phyloP scores from a whole-genome alignment of 2,329 filamentous ascomycete genomes.

The Colletotrichum orchidophilum region DNA sequence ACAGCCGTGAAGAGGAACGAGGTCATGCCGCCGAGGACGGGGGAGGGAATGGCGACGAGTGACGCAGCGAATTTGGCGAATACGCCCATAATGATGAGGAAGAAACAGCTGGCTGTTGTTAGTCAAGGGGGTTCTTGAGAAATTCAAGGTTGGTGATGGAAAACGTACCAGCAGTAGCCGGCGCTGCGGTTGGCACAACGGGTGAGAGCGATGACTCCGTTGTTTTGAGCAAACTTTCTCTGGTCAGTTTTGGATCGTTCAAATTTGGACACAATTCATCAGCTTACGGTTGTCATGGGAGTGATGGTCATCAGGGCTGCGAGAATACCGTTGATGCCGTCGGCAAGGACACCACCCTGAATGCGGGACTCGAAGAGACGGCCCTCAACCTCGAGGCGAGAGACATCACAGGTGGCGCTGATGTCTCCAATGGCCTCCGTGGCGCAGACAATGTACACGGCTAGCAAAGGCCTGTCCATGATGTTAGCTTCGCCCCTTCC shows the following conservation, averaged over 20 bases:
- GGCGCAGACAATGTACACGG: constrained; percentile 76
- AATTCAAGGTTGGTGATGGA: too few relatives aligned
- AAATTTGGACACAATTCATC: neutral
- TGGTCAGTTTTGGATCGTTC: neutral
- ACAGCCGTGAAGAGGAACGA: constrained; percentile 84
- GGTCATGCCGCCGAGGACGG: constrained; percentile 75
- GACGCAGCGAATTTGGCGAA: constrained; percentile 86
- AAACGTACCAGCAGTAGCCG: constrained; percentile 70
- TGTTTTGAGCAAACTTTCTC: constrained; percentile 78
- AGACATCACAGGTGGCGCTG: constrained; percentile 84
- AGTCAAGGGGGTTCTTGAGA: neutral
- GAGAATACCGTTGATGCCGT: constrained; percentile 79
- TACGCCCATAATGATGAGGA: constrained; percentile 82
- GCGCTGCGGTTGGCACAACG: constrained; percentile 83
- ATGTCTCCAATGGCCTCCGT: constrained; percentile 86
- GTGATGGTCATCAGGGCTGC: constrained; percentile 82
- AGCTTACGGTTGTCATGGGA: constrained; percentile 70
- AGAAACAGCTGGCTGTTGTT: constrained; percentile 61
- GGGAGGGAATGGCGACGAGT: constrained; percentile 76
- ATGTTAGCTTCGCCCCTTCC: neutral
- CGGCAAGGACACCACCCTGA: constrained; percentile 81
- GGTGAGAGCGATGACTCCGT: constrained; percentile 84
- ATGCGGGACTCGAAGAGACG: constrained; percentile 78
- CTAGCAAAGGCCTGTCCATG: constrained; percentile 63
- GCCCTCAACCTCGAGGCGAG: constrained; percentile 77